phyloP scores from a whole-genome alignment of 345 rosid species.

The Gossypioides kirkii region DNA sequence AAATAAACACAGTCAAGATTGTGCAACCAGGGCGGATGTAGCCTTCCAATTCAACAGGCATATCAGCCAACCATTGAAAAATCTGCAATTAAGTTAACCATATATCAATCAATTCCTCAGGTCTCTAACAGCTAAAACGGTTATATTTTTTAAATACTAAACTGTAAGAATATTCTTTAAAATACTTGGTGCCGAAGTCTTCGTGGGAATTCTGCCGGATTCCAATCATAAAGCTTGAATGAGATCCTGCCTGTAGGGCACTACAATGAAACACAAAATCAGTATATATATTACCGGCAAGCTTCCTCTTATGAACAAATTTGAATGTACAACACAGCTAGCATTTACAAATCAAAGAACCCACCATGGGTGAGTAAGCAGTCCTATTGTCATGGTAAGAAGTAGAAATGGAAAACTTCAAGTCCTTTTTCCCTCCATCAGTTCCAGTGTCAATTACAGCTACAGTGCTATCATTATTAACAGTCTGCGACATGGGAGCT shows the following conservation, averaged over 20 bases:
- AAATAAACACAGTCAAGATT: constrained; percentile 74
- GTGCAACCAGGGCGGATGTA: constrained; percentile 98
- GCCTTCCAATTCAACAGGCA: constrained; percentile 98
- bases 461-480: constrained; percentile 47
- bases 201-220: constrained; percentile 98
- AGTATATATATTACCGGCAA: constrained; percentile 14
- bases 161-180: constrained; percentile 54
- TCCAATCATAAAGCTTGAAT: constrained; percentile 97
- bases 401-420: constrained; percentile 52
- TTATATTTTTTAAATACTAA: constrained; percentile 46
- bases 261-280: constrained; percentile 38
- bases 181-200: constrained; percentile 98
- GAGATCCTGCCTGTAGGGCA: constrained; percentile 97
- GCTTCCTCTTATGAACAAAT: background rate
- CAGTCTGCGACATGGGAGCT: constrained; percentile 45
- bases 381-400: constrained; percentile 55
- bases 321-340: constrained; percentile 3
- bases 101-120: constrained; percentile 27
- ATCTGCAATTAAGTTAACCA: constrained; percentile 48
- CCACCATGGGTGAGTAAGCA: constrained; percentile 74
- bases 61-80: constrained; percentile 88
- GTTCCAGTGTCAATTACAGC: constrained; percentile 41
- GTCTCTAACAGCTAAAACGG: constrained; percentile 14
- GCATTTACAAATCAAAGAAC: constrained; percentile 27
- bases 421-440: constrained; percentile 47